phyloP scores from a whole-genome alignment of 768 basidiomycete genomes.

The Hebeloma cylindrosporum region DNA sequence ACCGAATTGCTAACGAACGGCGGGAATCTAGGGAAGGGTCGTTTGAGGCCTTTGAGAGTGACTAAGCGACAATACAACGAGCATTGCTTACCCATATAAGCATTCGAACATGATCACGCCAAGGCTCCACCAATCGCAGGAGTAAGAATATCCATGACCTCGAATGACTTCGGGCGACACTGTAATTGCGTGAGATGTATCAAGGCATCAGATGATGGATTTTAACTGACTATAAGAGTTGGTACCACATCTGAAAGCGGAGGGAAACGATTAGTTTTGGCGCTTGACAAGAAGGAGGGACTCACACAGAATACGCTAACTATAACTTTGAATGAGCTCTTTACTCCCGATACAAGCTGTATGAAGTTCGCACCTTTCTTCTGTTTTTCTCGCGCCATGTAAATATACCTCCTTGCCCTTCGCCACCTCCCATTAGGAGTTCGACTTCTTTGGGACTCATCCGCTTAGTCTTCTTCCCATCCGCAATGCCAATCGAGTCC shows the following conservation, averaged over 20 bases:
- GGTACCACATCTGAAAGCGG: slow-evolving; percentile 66
- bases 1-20: slow-evolving; percentile 96
- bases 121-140: slow-evolving; percentile 98
- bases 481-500: slow-evolving; percentile 62
- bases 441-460: slow-evolving; percentile 84
- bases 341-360: slow-evolving; percentile 14
- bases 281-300: slow-evolving; percentile 19
- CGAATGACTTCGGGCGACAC: slow-evolving; percentile 92
- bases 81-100: slow-evolving; percentile 82
- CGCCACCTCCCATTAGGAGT: slow-evolving; percentile 77
- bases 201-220: slow-evolving; percentile 20
- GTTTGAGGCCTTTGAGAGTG: slow-evolving; percentile 9
- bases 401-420: slow-evolving; percentile 81
- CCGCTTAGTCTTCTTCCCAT: slow-evolving; percentile 73
- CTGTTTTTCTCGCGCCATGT: slow-evolving; percentile 96
- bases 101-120: slow-evolving; percentile 98
- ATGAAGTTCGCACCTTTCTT: slow-evolving; percentile 62
- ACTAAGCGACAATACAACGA: slow-evolving; percentile 19
- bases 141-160: slow-evolving; percentile 90
- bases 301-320: slow-evolving; percentile 89
- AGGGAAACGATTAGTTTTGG: slow-evolving; percentile 18
- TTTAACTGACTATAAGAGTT: slow-evolving; percentile 77
- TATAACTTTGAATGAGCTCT: slow-evolving; percentile 32
- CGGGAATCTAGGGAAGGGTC: slow-evolving; percentile 62
- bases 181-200: slow-evolving; percentile 32